These are phyloP conservation scores for Coemansia asiatica DNA, from an alignment of 192 early-diverging fungal species.

Conservation along the genomic window DNA sequence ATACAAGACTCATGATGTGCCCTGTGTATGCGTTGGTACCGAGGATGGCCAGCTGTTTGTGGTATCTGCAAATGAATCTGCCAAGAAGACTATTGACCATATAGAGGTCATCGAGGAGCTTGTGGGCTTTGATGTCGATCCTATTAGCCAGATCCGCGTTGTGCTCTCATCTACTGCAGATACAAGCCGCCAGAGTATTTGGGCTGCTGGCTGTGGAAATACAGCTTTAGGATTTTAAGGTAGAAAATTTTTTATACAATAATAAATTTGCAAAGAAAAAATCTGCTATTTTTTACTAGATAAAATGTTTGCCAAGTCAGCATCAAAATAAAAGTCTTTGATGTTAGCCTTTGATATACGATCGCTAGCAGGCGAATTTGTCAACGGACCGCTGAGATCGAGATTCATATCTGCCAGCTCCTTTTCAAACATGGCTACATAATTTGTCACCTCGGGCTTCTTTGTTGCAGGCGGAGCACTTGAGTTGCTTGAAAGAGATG, in stretches of 20 bases:
- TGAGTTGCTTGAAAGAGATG: not conserved
- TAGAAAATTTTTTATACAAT: no score
- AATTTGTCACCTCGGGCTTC: conserved; percentile 10
- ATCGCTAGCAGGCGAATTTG: conserved; percentile 31
- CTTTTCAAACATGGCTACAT: conserved; percentile 36
- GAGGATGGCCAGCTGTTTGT: conserved; percentile 48
- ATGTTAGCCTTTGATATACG: conserved; percentile 31
- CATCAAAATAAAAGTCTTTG: conserved; percentile 16
- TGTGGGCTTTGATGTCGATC: conserved; percentile 48
- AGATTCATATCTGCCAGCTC: conserved; percentile 30
- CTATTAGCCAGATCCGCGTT: conserved; percentile 38
- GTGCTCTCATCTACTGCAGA: not conserved
- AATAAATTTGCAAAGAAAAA: no score
- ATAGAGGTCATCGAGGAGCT: conserved; percentile 42
- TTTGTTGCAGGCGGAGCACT: not conserved
- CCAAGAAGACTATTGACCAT: not conserved
- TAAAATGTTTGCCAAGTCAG: conserved; percentile 23
- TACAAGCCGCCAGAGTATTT: conserved; percentile 33
- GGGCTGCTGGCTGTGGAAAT: conserved; percentile 38
- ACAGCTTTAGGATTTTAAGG: conserved; percentile 30
- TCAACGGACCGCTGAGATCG: conserved; percentile 38
- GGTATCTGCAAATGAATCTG: not conserved
- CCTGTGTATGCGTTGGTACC: conserved; percentile 36
- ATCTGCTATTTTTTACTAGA: not conserved
- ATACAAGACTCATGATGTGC: not conserved